Base-by-base conservation (phyloP, 2,329 filamentous ascomycete species). In the Exophiala viscosa region DNA sequence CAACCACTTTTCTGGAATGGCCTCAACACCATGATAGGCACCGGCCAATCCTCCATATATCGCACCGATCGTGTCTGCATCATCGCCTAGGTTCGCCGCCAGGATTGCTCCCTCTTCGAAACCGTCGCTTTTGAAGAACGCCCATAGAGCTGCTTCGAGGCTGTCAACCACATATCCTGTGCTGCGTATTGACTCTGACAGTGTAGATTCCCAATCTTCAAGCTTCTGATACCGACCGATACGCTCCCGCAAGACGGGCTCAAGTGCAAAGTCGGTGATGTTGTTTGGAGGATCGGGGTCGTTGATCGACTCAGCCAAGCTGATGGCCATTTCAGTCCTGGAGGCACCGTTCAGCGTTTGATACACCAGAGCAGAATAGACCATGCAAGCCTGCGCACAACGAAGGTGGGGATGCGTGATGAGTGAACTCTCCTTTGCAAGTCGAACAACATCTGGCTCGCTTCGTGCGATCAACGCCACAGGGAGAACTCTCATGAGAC, bases 51-150 rank as follows among this genome's bases (percentile, higher is more conserved):
- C 71, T 2, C 73, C 73, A 62, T 73, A 74, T 33, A 75, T 67
- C 1, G 73, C 72, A 13, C 68, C 73, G 9, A 72, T 70, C 1
- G 72, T 74, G 61, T 76, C 73, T 9, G 72, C 68, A 62, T 75
- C 72, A 46, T 70, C 65, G 1, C 72, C 71, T 18, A 72, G 52
- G 64, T 75, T 76, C 0, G 74, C 71, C 1, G 68, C 69, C 39
- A 64, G 67, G 32, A 73, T 50, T 3, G 67, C 71, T 0, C 73
- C 72, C 5, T 69, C 64, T 28, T 65, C 62, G 58, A 71, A 73
- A 4, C 54, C 63, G 6, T 66, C 61, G 20, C 66, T 70, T 38
- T 61, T 67, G 60, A 73, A 75, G 49, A 75, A 71, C 1, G 62
- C 67, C 72, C 73, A 75, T 13, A 74, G 54, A 0, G 71, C 70